Conservation (phyloP, 352 stramenopile genomes). For the Globisporangium solare region DNA sequence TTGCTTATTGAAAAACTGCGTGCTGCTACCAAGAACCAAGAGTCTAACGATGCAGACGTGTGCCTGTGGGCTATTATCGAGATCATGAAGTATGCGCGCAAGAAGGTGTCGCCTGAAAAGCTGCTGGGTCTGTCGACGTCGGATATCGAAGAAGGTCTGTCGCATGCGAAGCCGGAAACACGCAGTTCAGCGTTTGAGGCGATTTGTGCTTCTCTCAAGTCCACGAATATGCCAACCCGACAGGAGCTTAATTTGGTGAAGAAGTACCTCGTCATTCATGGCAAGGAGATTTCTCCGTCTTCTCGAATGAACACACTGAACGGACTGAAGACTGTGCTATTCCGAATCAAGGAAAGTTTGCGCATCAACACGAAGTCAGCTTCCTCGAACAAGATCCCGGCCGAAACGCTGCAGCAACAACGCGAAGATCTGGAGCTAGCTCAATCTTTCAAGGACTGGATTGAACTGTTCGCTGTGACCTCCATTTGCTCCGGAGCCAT, state of each 20-base stretch:
- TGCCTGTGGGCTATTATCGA: slow-evolving; percentile 70
- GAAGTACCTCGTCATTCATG: slow-evolving; percentile 59
- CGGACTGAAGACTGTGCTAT: slow-evolving; percentile 68
- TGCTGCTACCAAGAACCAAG: slow-evolving; percentile 9
- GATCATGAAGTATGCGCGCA: slow-evolving; percentile 75
- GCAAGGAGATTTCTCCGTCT: slow-evolving; percentile 66
- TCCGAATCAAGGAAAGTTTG: slow-evolving; percentile 67
- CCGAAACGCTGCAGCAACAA: slow-evolving; percentile 14
- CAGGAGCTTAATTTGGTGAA: slow-evolving; percentile 61
- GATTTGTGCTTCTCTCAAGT: slow-evolving; percentile 74
- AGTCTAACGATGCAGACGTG: slow-evolving; percentile 29
- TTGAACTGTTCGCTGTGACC: slow-evolving; percentile 60
- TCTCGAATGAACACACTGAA: slow-evolving; percentile 71
- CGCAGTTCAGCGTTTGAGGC: slow-evolving; percentile 74
- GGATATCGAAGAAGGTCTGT: slow-evolving; percentile 55
- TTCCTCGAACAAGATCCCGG: neutral
- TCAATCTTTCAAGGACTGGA: slow-evolving; percentile 53
- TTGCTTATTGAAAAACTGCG: slow-evolving; percentile 50
- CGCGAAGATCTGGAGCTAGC: slow-evolving; percentile 29
- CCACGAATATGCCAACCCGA: slow-evolving; percentile 56
- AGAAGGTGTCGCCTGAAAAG: slow-evolving; percentile 57
- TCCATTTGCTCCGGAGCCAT: slow-evolving; percentile 63
- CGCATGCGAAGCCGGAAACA: slow-evolving; percentile 51
- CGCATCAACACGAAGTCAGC: slow-evolving; percentile 31
- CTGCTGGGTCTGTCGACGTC: slow-evolving; percentile 39